Percentiles rank a stretch among this genome's conserved stretches.
These are phyloP conservation scores for Luvunga scandens DNA, from an alignment of 345 rosid genomes.

Conservation along the genomic window DNA sequence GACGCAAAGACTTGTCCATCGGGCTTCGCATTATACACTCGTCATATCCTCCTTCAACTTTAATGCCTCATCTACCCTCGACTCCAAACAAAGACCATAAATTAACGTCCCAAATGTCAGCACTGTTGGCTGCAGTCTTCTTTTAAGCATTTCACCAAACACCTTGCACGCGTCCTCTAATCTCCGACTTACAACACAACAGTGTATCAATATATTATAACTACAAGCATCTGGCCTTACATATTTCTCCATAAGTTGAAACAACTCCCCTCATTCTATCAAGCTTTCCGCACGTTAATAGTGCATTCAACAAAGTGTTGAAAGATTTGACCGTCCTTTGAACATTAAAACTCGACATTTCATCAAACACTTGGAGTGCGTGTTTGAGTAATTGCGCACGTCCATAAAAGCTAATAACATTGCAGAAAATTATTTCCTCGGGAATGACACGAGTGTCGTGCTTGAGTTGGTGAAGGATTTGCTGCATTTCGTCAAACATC, in stretches of 20 bases:
- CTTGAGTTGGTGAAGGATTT: conserved; percentile 57
- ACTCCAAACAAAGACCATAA: conserved; percentile 44
- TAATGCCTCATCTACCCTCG: conserved; percentile 61
- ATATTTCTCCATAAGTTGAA: conserved; percentile 33
- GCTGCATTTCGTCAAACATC: conserved; percentile 66
- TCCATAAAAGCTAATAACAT: conserved; percentile 51
- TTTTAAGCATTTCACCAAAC: conserved; percentile 65
- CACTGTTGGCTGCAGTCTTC: conserved; percentile 40
- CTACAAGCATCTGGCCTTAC: conserved; percentile 68
- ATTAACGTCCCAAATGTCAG: conserved; percentile 64
- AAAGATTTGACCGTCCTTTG: conserved; percentile 50
- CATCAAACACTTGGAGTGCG: conserved; percentile 61
- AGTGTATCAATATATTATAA: conserved; percentile 60
- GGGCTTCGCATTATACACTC: conserved; percentile 36
- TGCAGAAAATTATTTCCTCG: conserved; percentile 61
- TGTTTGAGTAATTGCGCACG: conserved; percentile 43
- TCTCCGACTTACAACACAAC: conserved; percentile 32
- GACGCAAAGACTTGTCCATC: conserved; percentile 40
- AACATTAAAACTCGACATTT: conserved; percentile 62
- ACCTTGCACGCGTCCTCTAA: conserved; percentile 49
- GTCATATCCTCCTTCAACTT: conserved; percentile 64
- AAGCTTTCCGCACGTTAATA: conserved; percentile 41
- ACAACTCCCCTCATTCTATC: conserved; percentile 38
- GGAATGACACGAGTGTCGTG: conserved; percentile 44
- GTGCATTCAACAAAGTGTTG: conserved; percentile 59